These are phyloP conservation scores for Platanthera guangdongensis DNA, from an alignment of 106 monocot genomes.

Conservation along the genomic window DNA sequence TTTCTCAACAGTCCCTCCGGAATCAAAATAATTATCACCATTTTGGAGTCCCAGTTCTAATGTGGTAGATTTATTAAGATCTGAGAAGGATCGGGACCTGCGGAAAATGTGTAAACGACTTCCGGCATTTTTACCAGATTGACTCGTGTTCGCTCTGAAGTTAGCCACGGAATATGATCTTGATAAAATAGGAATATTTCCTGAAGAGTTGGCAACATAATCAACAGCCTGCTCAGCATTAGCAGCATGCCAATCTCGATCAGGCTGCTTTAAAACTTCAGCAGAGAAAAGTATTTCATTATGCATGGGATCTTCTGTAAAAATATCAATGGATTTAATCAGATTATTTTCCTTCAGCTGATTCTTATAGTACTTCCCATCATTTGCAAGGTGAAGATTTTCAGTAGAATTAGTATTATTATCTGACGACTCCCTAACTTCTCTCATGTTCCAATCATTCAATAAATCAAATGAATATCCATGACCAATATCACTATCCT, in stretches of 20 bases:
- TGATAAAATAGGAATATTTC: constrained; percentile 8
- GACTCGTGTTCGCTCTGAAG: constrained; percentile 2
- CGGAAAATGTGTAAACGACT: neutral
- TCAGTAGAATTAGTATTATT: constrained; percentile 16
- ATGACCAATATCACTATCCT: constrained; percentile 26
- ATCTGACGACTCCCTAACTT: constrained; percentile 4
- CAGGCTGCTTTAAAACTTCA: constrained; percentile 16
- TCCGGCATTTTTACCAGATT: neutral
- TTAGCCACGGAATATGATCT: constrained; percentile 32
- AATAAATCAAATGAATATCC: constrained; percentile 12
- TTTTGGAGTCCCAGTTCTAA: neutral
- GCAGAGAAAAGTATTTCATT: constrained; percentile 9
- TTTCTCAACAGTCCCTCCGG: neutral
- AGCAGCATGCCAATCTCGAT: constrained; percentile 13
- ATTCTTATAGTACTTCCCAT: neutral
- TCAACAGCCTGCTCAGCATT: neutral
- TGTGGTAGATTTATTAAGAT: constrained; percentile 13
- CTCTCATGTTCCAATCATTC: constrained; percentile 1
- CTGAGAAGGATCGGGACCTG: constrained; percentile 31
- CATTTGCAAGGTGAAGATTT: constrained; percentile 5
- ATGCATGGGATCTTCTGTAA: neutral
- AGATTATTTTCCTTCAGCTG: constrained; percentile 4
- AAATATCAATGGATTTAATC: constrained; percentile 2
- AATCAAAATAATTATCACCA: constrained; percentile 2
- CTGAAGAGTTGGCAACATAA: constrained; percentile 6